Conservation (phyloP, 352 stramenopile genomes). For the Peronospora belbahrii region DNA sequence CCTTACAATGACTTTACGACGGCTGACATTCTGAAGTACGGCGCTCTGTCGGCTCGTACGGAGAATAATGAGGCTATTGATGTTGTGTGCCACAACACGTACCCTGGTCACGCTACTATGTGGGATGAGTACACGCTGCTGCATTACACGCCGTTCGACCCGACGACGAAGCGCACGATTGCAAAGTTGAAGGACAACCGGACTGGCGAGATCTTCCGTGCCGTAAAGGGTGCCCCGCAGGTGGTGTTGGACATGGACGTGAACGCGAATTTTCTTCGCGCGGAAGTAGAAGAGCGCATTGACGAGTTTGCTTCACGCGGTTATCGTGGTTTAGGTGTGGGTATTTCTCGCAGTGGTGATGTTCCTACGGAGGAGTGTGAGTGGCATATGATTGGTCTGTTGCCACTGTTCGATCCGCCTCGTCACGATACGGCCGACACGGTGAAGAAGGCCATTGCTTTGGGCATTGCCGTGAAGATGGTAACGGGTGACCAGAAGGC, state of each 20-base stretch:
- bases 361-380: slow-evolving; percentile 66
- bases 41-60: slow-evolving; percentile 50
- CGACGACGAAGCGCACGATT: slow-evolving; percentile 88
- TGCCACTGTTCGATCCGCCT: slow-evolving; percentile 91
- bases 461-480: slow-evolving; percentile 93
- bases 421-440: slow-evolving; percentile 89
- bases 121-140: slow-evolving; percentile 68
- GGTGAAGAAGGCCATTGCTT: slow-evolving; percentile 84
- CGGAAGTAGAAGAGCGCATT: slow-evolving; percentile 73
- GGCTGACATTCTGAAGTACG: slow-evolving; percentile 54
- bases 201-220: slow-evolving; percentile 83
- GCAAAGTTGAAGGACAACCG: slow-evolving; percentile 79
- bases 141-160: slow-evolving; percentile 81
- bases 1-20: slow-evolving; percentile 58
- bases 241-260: slow-evolving; percentile 84
- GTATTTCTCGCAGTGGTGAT: slow-evolving; percentile 48
- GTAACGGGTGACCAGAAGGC: slow-evolving; percentile 91
- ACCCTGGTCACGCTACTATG: slow-evolving; percentile 73
- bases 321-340: slow-evolving; percentile 62
- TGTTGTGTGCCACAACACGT: slow-evolving; percentile 66
- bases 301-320: slow-evolving; percentile 67
- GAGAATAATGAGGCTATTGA: slow-evolving; percentile 77
- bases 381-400: slow-evolving; percentile 89
- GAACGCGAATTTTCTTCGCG: slow-evolving; percentile 44
- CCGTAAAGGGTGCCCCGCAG: slow-evolving; percentile 89